Conservation (phyloP, 192 early-diverging fungal genomes). For the Chytriomyces hyalinus region DNA sequence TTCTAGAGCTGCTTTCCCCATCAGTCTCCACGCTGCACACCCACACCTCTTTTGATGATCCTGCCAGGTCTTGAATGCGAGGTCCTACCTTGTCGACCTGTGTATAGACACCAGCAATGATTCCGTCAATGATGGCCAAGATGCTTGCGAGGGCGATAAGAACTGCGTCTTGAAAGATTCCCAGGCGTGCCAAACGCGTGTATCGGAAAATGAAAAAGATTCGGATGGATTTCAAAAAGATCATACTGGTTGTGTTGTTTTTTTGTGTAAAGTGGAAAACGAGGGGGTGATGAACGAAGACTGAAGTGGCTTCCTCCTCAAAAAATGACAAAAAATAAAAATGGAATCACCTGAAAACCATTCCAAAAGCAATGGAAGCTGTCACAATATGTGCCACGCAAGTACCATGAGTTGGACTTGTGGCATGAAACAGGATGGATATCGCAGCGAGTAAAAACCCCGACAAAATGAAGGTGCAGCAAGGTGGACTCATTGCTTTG, state of each 20-base stretch:
- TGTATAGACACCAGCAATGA: not conserved
- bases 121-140: constrained; percentile 2
- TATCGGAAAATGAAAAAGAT: constrained; percentile 26
- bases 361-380: not conserved
- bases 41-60: not conserved
- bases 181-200: not conserved
- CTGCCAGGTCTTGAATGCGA: not conserved
- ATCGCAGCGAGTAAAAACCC: not conserved
- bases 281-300: not conserved
- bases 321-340: not conserved
- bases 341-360: not conserved
- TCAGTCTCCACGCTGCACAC: not conserved
- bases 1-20: not conserved
- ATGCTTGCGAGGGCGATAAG: not conserved
- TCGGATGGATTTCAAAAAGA: constrained; percentile 21
- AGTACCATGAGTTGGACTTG: not conserved
- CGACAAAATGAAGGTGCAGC: constrained; percentile 1
- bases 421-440: not conserved
- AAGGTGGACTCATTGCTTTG: not conserved
- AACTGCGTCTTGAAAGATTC: constrained; percentile 10
- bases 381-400: not conserved
- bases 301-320: not conserved
- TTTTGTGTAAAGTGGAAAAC: not conserved
- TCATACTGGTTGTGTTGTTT: constrained; percentile 8
- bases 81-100: not conserved